Evolutionary conservation across 2,329 filamentous ascomycete genomes (phyloP).

Genomic region (Aspergillus ochraceus): DNA sequence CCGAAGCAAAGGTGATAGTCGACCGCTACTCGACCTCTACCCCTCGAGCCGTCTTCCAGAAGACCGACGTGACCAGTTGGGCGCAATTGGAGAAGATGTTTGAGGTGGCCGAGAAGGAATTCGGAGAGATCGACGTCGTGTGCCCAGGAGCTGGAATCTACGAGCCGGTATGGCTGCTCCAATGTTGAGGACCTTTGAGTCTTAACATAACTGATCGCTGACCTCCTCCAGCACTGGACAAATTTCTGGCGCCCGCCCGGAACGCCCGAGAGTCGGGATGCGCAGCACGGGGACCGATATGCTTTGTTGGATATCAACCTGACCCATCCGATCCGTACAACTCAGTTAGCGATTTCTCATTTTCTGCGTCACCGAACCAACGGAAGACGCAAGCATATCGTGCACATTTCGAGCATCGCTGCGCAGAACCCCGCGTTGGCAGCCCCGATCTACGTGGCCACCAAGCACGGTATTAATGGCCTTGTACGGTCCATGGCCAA

Average conservation of each 20-base stretch:
- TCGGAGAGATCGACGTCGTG: conserved; percentile 49
- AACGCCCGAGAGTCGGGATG: conserved; percentile 42
- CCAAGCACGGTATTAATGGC: conserved; percentile 51
- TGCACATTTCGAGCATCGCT: conserved; percentile 52
- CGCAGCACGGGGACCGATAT: conserved; percentile 42
- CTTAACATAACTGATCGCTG: background rate
- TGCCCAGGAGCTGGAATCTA: conserved; percentile 49
- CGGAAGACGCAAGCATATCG: conserved; percentile 41
- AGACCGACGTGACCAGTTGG: conserved; percentile 54
- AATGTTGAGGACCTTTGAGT: background rate
- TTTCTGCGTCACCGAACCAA: conserved; percentile 40
- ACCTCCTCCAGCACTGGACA: conserved; percentile 41
- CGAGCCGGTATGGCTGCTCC: conserved; percentile 37
- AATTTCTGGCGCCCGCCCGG: conserved; percentile 54
- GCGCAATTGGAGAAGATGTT: conserved; percentile 51
- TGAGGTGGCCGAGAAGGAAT: conserved; percentile 48
- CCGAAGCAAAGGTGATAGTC: conserved; percentile 44
- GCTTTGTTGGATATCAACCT: conserved; percentile 52
- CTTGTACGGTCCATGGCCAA: conserved; percentile 51
- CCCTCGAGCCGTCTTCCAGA: conserved; percentile 43
- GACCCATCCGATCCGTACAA: conserved; percentile 53
- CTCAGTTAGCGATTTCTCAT: conserved; percentile 52
- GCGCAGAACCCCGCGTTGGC: conserved; percentile 41
- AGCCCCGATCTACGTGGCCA: conserved; percentile 49
- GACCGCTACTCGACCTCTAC: conserved; percentile 34